Evolutionary conservation across 225 moss, liverwort and hornwort species (phyloP).

Genomic region (Physcomitrium patens): DNA sequence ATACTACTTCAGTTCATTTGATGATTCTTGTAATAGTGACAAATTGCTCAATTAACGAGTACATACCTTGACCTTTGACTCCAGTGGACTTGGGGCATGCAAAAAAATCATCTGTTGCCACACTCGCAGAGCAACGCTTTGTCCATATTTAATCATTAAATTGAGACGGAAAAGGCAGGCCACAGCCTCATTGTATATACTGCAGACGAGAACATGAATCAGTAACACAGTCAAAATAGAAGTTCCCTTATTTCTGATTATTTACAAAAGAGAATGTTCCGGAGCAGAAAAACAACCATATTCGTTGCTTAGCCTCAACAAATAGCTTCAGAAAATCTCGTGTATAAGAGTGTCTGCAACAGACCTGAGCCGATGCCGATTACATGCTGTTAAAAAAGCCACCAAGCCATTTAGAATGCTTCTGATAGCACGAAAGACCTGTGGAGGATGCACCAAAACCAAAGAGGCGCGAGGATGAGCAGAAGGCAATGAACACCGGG

Average conservation of each 20-base stretch:
- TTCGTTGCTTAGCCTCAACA: neutral
- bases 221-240: neutral
- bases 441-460: conserved; percentile 33
- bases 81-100: conserved; percentile 28
- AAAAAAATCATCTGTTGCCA: conserved; percentile 58
- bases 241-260: neutral
- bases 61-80: conserved; percentile 37
- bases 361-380: conserved; percentile 84
- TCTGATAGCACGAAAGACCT: conserved; percentile 82
- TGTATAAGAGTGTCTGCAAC: neutral
- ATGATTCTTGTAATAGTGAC: neutral
- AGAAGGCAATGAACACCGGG: neutral
- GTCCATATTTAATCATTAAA: conserved; percentile 62
- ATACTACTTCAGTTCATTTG: neutral
- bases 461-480: conserved; percentile 34
- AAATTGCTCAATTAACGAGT: conserved; percentile 1
- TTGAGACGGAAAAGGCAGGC: conserved; percentile 62
- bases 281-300: neutral
- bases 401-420: conserved; percentile 78
- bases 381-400: conserved; percentile 75
- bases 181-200: conserved; percentile 82
- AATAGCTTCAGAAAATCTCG: neutral
- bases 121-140: conserved; percentile 52
- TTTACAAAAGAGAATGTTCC: neutral
- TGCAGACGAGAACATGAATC: conserved; percentile 35